A percentile compares a stretch with the other conserved stretches of the same genome.
These are phyloP conservation scores for Talinum fruticosum DNA, from an alignment of 148 eudicot species.

Conservation along the genomic window DNA sequence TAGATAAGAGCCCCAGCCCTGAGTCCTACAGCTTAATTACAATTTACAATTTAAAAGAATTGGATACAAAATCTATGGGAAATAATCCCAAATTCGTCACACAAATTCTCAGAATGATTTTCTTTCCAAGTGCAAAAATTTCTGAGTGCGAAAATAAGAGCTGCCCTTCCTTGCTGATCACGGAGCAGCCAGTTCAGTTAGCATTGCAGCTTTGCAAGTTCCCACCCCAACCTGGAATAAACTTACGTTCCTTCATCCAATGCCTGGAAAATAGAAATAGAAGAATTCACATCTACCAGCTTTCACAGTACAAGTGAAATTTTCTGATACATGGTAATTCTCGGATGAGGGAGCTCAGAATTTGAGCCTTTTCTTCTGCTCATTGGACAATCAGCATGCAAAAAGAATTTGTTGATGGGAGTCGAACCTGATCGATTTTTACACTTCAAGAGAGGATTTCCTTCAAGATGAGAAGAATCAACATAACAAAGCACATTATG, in stretches of 20 bases:
- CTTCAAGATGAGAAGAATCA: conserved; percentile 75
- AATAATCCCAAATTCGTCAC: too few species aligned
- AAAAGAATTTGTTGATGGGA: not conserved
- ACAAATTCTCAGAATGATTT: not conserved
- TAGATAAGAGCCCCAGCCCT: too few species aligned
- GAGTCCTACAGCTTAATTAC: too few species aligned
- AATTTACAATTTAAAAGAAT: too few species aligned
- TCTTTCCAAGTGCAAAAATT: not conserved
- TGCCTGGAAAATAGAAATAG: not conserved
- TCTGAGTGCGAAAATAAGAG: not conserved
- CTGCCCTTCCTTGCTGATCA: not conserved
- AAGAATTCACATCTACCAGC: not conserved
- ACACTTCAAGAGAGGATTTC: conserved; percentile 47
- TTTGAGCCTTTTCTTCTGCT: not conserved
- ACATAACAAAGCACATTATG: conserved; percentile 88
- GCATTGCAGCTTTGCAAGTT: conserved; percentile 6
- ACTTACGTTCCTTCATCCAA: not conserved
- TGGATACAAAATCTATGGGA: too few species aligned
- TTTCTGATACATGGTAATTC: not conserved
- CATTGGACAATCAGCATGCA: not conserved
- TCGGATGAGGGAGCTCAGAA: conserved; percentile 1
- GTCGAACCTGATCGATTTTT: not conserved
- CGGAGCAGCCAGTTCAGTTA: not conserved
- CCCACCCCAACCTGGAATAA: not conserved
- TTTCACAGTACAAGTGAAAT: not conserved